Base-by-base conservation (phyloP, 2,329 filamentous ascomycete species). In the Beauveria sp. region DNA sequence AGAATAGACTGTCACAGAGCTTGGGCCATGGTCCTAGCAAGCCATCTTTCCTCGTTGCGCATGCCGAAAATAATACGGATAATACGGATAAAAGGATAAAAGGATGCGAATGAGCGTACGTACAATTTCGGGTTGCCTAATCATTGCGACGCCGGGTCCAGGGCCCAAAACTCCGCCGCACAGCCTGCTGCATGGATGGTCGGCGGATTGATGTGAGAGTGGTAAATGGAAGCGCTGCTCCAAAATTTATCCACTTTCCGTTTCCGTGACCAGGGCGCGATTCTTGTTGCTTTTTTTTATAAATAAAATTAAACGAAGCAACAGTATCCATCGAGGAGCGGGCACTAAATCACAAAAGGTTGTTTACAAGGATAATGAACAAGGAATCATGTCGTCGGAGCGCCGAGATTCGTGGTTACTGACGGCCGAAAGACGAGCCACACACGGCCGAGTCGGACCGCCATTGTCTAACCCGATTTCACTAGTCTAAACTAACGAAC, bases 381-480 rank as follows among this genome's bases (percentile, higher is more conserved):
- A 31, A 31, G 9, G 31, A 31, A 31, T 31, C 31, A 31, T 31
- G 9, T 31, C 31, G 31, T 31, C 31, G 31, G 31, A 31, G 10
- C 10, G 9, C 31, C 31, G 31, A 31, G 31, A 31, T 31, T 31
- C 9, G 31, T 31, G 31, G 31, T 31, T 31, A 31, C 31, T 31
- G 28, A 22, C 40, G 52, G 52, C 52, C 52, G 38, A 45, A 42
- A 43, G 52, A 45, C 24, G 22, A 45, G 38, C 31, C 20, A n/a
- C 42, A 56, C 53, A 56, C 53, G 53, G 53, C 53, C 53, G 53
- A 56, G 53, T 56, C 40, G 26, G 53, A 31, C 42, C 18, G 8
- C 40, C n/a, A 20, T 31, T 31, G 31, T 12, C 31, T 31, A 9
- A 9, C 31, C 51, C 51, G 42, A 45, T 38, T 9, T 22, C 26